These are phyloP conservation scores for Arbutus unedo DNA, from an alignment of 148 eudicot genomes.

Conservation along the genomic window DNA sequence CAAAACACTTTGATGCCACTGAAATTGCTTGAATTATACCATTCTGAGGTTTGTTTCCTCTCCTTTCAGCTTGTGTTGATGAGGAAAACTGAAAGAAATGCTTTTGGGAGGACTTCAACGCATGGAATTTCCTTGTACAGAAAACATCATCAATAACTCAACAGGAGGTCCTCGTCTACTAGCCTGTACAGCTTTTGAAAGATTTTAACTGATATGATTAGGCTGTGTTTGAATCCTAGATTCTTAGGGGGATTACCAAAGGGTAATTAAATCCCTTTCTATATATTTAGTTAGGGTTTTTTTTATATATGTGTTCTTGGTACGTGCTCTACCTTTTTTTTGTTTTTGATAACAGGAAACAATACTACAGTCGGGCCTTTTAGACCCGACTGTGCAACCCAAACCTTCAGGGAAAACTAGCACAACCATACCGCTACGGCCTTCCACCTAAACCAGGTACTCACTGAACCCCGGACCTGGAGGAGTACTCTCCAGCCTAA, in stretches of 20 bases:
- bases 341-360: too few relatives aligned
- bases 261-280: not conserved
- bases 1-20: not conserved
- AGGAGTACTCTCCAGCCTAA: too few relatives aligned
- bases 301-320: too few relatives aligned
- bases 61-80: not conserved
- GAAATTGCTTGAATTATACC: constrained; percentile 1
- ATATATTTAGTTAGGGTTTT: too few relatives aligned
- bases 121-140: not conserved
- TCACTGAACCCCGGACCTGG: too few relatives aligned
- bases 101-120: not conserved
- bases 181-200: constrained; percentile 3
- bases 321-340: too few relatives aligned
- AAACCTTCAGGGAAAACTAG: too few relatives aligned
- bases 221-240: not conserved
- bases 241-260: not conserved
- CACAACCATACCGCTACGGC: too few relatives aligned
- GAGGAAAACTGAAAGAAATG: not conserved
- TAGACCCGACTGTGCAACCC: too few relatives aligned
- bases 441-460: too few relatives aligned
- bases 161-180: too few relatives aligned
- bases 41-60: not conserved
- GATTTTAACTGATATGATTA: not conserved
- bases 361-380: too few relatives aligned
- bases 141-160: not conserved